Evolutionary conservation across 257 asterid genomes (phyloP), one percentile per base, ranked within the genome.

Genomic region (Verbena officinalis): DNA sequence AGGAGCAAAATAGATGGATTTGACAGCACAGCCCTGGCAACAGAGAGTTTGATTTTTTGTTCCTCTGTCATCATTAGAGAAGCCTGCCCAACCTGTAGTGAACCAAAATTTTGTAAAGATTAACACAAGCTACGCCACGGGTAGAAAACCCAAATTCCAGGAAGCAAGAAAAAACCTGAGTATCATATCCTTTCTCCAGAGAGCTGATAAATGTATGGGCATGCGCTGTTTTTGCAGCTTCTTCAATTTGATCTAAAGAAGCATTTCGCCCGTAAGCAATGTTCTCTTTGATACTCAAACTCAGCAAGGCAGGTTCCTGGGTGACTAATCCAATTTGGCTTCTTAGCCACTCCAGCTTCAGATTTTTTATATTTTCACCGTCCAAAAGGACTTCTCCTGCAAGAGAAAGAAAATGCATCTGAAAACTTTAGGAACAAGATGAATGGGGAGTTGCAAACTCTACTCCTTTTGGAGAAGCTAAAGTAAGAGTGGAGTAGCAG

Each of bases 371-470:
- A 73, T 94, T 94, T 79, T 94, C 99, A 65, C 99, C 99, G 83
- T 94, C 99, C 83, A 94, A 83, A 57, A 94, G 95, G 64, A 94
- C 99, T 80, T 94, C 99, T 66, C 99, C 99, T 94, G 92, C 82
- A 80, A 57, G 56, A 64, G 50, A 60, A 48, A 15, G 49, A 40
- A 46, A 0, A 59, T 9, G 62, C 45, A 63, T 60, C 21, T 1
- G 20, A 27, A 59, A 56, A 57, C 15, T 61, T 54, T 34, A 38
- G 56, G 58, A 58, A 40, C 50, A 11, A 55, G 24, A 46, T 39
- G 60, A 69, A 64, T 22, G n/a, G n/a, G n/a, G n/a, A n/a, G n/a
- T n/a, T n/a, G n/a, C n/a, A n/a, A n/a, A n/a, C n/a, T n/a, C n/a
- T n/a, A n/a, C n/a, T n/a, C n/a, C n/a, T n/a, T n/a, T n/a, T n/a